phyloP scores from a whole-genome alignment of 768 basidiomycete species.

The Tylopilus intermedius region DNA sequence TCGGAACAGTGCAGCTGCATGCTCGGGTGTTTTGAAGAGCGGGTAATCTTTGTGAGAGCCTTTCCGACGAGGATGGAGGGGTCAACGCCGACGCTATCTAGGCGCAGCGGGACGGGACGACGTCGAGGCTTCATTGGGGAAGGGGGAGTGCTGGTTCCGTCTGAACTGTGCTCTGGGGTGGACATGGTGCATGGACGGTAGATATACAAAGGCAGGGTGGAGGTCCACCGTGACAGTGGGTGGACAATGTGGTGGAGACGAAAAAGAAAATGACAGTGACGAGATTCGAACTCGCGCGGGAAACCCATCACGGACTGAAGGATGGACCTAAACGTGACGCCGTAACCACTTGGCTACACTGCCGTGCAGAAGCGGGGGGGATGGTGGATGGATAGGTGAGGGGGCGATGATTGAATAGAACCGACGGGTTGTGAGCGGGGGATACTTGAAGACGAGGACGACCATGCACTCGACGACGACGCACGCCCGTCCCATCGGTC shows the following conservation, averaged over 20 bases:
- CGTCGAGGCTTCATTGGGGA: constrained; percentile 27
- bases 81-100: constrained; percentile 32
- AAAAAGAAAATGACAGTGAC: constrained; percentile 42
- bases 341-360: constrained; percentile 60
- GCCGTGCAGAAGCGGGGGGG: constrained; percentile 19
- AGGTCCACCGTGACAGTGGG: neutral
- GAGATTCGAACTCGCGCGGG: constrained; percentile 59
- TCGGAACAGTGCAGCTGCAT: constrained; percentile 47
- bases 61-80: constrained; percentile 43
- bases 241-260: constrained; percentile 9
- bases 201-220: constrained; percentile 6
- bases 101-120: constrained; percentile 35
- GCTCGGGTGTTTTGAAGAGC: constrained; percentile 41
- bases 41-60: constrained; percentile 35
- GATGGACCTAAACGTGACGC: constrained; percentile 50
- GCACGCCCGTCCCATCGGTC: constrained; percentile 46
- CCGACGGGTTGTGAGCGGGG: constrained; percentile 10
- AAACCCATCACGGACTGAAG: constrained; percentile 50
- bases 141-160: constrained; percentile 12
- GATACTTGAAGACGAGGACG: constrained; percentile 5
- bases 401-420: neutral
- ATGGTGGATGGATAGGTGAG: neutral
- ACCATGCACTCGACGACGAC: constrained; percentile 22
- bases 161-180: constrained; percentile 10
- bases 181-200: constrained; percentile 13